A percentile compares a stretch with the other conserved stretches of the same genome.
phyloP scores from a whole-genome alignment of 129 eudicot genomes.

The Smallanthus sonchifolius region DNA sequence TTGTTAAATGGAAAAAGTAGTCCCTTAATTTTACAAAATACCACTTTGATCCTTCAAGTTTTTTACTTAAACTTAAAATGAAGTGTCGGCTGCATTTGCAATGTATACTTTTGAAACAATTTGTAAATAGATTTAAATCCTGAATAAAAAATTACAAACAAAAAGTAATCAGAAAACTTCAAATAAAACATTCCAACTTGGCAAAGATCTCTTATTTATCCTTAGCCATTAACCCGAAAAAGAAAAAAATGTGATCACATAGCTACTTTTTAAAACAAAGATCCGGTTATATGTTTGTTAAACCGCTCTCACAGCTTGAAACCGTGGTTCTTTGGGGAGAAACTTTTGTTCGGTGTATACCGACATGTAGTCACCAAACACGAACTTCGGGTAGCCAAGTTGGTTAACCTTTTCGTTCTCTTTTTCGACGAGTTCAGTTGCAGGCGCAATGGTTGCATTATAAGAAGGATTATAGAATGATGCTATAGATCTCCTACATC shows the following conservation, averaged over 20 bases:
- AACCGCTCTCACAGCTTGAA: conserved; percentile 55
- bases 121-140: background rate
- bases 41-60: no score
- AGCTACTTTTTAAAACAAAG: no score
- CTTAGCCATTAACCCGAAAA: no score
- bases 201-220: background rate
- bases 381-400: conserved; percentile 53
- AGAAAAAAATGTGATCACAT: no score
- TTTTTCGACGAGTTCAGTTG: conserved; percentile 31
- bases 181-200: background rate
- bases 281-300: background rate
- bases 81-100: no score
- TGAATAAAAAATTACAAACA: background rate
- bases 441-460: conserved; percentile 60
- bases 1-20: no score
- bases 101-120: background rate
- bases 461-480: conserved; percentile 65
- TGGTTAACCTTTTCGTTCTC: conserved; percentile 22
- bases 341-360: conserved; percentile 80
- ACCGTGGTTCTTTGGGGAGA: conserved; percentile 87
- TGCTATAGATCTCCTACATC: conserved; percentile 64
- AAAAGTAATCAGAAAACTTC: background rate
- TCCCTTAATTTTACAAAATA: no score
- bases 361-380: conserved; percentile 80
- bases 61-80: no score